Percentiles rank a stretch among this genome's conserved stretches.
Evolutionary conservation across 371 early-diverging fungal genomes (phyloP).

Genomic region (Mortierella sp.): DNA sequence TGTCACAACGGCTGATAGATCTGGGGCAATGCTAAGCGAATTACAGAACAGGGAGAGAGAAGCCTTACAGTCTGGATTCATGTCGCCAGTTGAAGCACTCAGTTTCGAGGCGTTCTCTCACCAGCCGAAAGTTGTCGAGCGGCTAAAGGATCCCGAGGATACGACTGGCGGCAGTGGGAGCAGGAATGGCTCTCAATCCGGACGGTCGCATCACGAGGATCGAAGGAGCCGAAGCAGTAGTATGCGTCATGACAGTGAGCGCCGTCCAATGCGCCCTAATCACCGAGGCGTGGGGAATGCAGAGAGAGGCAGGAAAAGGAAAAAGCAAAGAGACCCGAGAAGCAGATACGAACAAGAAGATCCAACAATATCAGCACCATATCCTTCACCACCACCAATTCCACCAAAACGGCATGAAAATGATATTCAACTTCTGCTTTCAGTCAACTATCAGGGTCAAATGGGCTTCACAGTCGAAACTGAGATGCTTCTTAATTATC

Average conservation of each 20-base stretch:
- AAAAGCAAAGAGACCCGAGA: constrained; percentile 4
- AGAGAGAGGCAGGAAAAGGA: constrained; percentile 1
- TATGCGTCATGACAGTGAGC: not conserved
- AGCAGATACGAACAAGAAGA: constrained; percentile 11
- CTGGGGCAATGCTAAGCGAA: not conserved
- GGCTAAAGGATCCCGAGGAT: constrained; percentile 3
- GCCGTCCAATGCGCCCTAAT: not conserved
- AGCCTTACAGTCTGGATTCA: constrained; percentile 5
- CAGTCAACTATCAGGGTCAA: constrained; percentile 86
- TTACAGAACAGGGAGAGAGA: constrained; percentile 6
- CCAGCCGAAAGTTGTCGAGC: constrained; percentile 28
- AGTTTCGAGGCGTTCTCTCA: constrained; percentile 40
- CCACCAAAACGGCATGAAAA: constrained; percentile 57
- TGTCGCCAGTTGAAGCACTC: constrained; percentile 43
- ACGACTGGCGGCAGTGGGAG: not conserved
- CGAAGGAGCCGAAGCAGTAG: constrained; percentile 19
- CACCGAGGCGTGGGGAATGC: not conserved
- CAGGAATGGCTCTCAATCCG: constrained; percentile 10
- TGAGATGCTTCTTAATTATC: constrained; percentile 92
- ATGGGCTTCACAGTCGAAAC: constrained; percentile 88
- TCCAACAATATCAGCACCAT: not conserved
- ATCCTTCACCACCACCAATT: not conserved
- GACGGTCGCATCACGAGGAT: constrained; percentile 12
- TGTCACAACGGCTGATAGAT: not conserved
- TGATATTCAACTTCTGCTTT: constrained; percentile 84